A percentile compares a stretch with the other conserved stretches of the same genome.
Conservation (phyloP, 495 filamentous ascomycete genomes). For the Penicillium canescens region DNA sequence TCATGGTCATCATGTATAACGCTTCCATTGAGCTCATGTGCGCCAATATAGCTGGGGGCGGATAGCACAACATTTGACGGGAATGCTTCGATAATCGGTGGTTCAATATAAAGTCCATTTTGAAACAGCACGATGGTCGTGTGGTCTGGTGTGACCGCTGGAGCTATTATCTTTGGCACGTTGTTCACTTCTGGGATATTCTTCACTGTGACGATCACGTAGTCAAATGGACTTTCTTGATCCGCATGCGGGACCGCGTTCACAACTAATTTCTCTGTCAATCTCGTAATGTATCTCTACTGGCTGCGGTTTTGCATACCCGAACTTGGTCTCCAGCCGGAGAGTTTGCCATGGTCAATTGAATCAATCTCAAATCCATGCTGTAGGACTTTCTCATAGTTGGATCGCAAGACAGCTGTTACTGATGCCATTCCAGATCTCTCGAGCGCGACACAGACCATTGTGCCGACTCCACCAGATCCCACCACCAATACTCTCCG, state of each 20-base stretch:
- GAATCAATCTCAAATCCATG: conserved; percentile 54
- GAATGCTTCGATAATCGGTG: conserved; percentile 41
- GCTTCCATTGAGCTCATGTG: conserved; percentile 15
- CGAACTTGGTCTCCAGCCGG: conserved; percentile 19
- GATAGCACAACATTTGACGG: conserved; percentile 33
- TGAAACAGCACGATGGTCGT: conserved; percentile 55
- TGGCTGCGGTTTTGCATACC: conserved; percentile 3
- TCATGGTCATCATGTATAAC: conserved; percentile 15
- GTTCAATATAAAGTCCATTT: conserved; percentile 58
- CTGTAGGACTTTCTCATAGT: conserved; percentile 47
- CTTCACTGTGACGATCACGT: conserved; percentile 44
- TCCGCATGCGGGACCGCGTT: conserved; percentile 6
- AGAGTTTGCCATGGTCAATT: conserved; percentile 22
- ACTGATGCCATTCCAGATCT: conserved; percentile 35
- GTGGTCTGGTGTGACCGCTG: conserved; percentile 60
- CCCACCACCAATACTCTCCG: conserved; percentile 48
- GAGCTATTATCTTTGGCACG: conserved; percentile 65
- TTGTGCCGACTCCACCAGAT: conserved; percentile 48
- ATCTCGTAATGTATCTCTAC: neutral
- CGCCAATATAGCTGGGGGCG: conserved; percentile 13
- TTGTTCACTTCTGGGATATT: conserved; percentile 42
- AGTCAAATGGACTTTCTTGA: conserved; percentile 35
- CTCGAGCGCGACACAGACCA: conserved; percentile 49
- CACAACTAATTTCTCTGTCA: conserved; percentile 3
- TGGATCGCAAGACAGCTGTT: conserved; percentile 53